phyloP scores from a whole-genome alignment of 176 grass and related monocot species.

The Panicum miliaceum region DNA sequence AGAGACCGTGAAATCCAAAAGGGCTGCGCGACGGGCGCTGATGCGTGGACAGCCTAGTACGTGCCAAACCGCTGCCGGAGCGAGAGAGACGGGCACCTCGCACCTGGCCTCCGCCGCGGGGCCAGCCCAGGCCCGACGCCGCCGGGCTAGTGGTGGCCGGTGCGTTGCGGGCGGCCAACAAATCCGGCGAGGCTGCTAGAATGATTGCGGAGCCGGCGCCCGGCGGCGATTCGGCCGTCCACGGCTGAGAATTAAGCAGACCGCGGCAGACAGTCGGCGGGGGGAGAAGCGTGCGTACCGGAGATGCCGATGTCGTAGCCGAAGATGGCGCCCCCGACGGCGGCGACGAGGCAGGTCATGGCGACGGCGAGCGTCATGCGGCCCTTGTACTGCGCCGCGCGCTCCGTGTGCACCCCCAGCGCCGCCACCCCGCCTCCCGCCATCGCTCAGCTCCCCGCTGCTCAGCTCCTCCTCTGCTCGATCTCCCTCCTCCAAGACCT shows the following conservation, averaged over 20 bases:
- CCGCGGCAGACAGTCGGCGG: not conserved
- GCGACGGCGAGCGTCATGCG: constrained; percentile 78
- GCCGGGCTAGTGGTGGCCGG: not conserved
- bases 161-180: not conserved
- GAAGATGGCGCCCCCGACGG: constrained; percentile 89
- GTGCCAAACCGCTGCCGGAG: not conserved
- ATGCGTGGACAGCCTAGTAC: not conserved
- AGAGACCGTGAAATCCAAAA: constrained; percentile 19
- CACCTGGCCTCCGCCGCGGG: not conserved
- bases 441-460: constrained; percentile 34
- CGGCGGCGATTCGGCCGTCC: not conserved
- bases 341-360: constrained; percentile 81
- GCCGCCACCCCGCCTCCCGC: constrained; percentile 63
- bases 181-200: not conserved
- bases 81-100: constrained; percentile 8
- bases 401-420: constrained; percentile 75
- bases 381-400: constrained; percentile 87
- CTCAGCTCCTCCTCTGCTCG: not conserved
- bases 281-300: constrained; percentile 25
- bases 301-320: constrained; percentile 95
- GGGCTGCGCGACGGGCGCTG: not conserved
- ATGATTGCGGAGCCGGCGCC: not conserved
- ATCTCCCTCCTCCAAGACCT: not conserved
- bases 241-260: not conserved
- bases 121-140: not conserved